Evolutionary conservation across 768 basidiomycete species (phyloP).

Genomic region (Collybia mongolica): DNA sequence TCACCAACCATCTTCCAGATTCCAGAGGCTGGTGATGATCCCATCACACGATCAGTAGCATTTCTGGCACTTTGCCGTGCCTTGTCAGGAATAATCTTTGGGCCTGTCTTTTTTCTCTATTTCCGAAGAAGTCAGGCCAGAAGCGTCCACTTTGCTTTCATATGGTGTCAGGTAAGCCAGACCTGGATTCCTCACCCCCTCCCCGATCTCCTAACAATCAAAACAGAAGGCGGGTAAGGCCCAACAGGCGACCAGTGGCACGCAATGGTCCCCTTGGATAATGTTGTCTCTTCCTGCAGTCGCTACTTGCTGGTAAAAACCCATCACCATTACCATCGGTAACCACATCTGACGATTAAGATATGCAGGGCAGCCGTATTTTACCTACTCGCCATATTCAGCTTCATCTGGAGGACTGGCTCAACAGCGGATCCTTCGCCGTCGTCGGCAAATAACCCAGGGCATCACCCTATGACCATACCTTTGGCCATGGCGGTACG

Average conservation of each 20-base stretch:
- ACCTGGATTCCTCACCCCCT: too few species aligned
- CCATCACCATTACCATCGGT: background rate
- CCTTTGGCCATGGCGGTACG: background rate
- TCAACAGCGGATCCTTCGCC: background rate
- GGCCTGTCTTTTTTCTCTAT: constrained; percentile 3
- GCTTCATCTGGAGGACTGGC: background rate
- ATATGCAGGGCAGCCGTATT: constrained; percentile 1
- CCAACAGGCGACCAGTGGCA: too few species aligned
- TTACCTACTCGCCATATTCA: background rate
- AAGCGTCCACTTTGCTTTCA: constrained; percentile 2
- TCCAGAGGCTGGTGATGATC: background rate
- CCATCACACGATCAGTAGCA: background rate
- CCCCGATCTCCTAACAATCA: background rate
- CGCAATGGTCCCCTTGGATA: constrained; percentile 1
- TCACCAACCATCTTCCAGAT: constrained; percentile 4
- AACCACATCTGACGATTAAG: background rate
- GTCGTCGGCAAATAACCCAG: background rate
- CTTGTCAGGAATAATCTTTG: background rate
- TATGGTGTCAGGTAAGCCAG: constrained; percentile 1
- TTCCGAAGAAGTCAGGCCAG: background rate
- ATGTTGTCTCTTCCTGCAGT: constrained; percentile 4
- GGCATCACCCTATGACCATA: background rate
- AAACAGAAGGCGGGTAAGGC: background rate
- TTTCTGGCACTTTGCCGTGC: constrained; percentile 5
- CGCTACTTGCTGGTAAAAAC: background rate